Evolutionary conservation across 2,329 filamentous ascomycete species (phyloP).

Genomic region (Sodiomyces alkalinus): DNA sequence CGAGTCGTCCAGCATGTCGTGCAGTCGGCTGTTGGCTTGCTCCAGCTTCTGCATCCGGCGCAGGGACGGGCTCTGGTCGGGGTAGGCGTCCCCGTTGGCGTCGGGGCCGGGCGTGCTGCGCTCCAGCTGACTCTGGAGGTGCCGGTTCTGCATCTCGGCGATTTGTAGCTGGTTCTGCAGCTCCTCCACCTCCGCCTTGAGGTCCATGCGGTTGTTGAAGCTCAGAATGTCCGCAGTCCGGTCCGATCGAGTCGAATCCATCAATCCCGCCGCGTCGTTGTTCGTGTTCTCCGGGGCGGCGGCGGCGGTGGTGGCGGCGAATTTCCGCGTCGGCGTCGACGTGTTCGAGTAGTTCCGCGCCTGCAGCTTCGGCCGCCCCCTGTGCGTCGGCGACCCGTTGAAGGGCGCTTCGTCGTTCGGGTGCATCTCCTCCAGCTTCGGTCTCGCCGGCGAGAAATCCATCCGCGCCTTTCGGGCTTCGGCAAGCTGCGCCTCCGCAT

Average conservation of each 20-base stretch:
- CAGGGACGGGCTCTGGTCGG: constrained; percentile 65
- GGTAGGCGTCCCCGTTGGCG: constrained; percentile 40
- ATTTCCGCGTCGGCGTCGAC: constrained; percentile 62
- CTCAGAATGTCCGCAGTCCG: constrained; percentile 69
- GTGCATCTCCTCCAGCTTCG: constrained; percentile 76
- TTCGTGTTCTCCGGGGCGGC: constrained; percentile 28
- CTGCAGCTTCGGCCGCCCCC: constrained; percentile 38
- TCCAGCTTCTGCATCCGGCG: constrained; percentile 82
- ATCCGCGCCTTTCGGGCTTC: constrained; percentile 58
- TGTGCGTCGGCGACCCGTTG: constrained; percentile 59
- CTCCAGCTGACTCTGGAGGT: constrained; percentile 77
- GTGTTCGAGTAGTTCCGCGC: constrained; percentile 52
- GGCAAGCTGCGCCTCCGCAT: constrained; percentile 69
- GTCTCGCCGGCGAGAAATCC: constrained; percentile 56
- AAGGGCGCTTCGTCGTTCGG: constrained; percentile 64
- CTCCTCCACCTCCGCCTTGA: constrained; percentile 80
- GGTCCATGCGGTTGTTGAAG: constrained; percentile 79
- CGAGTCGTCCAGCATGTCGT: constrained; percentile 91
- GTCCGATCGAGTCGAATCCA: constrained; percentile 72
- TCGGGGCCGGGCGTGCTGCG: constrained; percentile 48
- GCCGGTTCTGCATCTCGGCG: constrained; percentile 86
- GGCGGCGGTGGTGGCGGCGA: constrained; percentile 49
- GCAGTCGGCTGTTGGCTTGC: constrained; percentile 76
- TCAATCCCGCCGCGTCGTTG: constrained; percentile 19
- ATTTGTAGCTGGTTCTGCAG: constrained; percentile 89